A percentile compares a stretch with the other conserved stretches of the same genome.
These are phyloP conservation scores for Quercus lobata DNA, from an alignment of 331 rosid species.

Conservation along the genomic window DNA sequence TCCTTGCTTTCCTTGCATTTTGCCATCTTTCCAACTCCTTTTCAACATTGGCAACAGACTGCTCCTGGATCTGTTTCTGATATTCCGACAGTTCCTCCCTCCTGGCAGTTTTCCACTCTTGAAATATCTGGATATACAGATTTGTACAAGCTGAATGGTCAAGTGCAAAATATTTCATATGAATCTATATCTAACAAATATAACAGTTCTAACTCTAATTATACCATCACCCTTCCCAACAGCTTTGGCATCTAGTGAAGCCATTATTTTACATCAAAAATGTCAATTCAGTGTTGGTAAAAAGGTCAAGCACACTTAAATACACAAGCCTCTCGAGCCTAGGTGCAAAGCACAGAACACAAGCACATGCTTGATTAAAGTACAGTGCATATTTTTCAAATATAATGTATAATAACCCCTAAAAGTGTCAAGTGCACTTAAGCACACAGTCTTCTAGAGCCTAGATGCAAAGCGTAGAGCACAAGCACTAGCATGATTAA, in stretches of 20 bases:
- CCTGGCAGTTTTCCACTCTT: conserved; percentile 80
- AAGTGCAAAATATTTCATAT: neutral
- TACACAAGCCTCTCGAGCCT: no score
- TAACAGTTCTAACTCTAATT: neutral
- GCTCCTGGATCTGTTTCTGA: conserved; percentile 88
- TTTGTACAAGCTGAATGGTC: neutral
- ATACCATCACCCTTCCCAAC: neutral
- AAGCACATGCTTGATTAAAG: no score
- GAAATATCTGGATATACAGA: conserved; percentile 56
- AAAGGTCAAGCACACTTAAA: no score
- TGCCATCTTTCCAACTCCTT: conserved; percentile 98
- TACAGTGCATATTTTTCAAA: no score
- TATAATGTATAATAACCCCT: no score
- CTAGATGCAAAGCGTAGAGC: no score
- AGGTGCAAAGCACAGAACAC: no score
- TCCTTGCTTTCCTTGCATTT: conserved; percentile 74
- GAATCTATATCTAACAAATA: neutral
- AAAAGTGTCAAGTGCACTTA: no score
- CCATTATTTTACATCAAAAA: neutral
- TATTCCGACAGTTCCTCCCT: conserved; percentile 83
- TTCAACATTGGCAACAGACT: conserved; percentile 79
- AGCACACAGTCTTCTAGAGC: no score
- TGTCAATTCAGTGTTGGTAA: no score
- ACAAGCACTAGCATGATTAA: no score
- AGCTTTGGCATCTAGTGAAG: neutral